These are phyloP conservation scores for Cornus florida DNA, from an alignment of 148 eudicot genomes.

Conservation along the genomic window DNA sequence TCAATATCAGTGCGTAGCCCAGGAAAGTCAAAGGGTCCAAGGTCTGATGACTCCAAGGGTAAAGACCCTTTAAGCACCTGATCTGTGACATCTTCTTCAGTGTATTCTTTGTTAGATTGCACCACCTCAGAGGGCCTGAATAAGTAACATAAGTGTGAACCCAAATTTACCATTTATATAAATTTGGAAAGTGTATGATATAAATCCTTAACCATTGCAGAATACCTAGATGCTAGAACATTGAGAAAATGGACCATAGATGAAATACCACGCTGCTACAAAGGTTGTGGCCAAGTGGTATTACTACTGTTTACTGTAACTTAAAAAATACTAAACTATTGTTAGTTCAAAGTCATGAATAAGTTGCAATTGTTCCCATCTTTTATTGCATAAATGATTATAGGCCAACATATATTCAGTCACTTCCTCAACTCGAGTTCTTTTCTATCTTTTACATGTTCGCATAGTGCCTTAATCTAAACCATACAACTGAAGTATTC, in stretches of 20 bases:
- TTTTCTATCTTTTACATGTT: too few relatives aligned
- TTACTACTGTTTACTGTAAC: too few relatives aligned
- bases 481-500: too few relatives aligned
- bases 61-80: conserved; percentile 55
- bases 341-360: neutral
- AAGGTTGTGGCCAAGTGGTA: too few relatives aligned
- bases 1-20: conserved; percentile 76
- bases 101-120: conserved; percentile 76
- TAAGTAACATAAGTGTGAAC: neutral
- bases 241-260: neutral
- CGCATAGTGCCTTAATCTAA: too few relatives aligned
- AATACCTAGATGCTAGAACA: neutral
- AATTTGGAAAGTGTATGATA: neutral
- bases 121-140: conserved; percentile 81
- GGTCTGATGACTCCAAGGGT: conserved; percentile 26
- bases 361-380: too few relatives aligned
- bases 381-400: too few relatives aligned
- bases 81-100: conserved; percentile 82
- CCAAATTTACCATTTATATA: neutral
- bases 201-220: neutral
- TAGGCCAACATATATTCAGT: too few relatives aligned
- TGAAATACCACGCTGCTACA: too few relatives aligned
- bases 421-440: too few relatives aligned
- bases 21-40: conserved; percentile 53
- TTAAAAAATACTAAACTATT: neutral